Base-by-base conservation (phyloP, 495 filamentous ascomycete species). In the Tuber magnatum region DNA sequence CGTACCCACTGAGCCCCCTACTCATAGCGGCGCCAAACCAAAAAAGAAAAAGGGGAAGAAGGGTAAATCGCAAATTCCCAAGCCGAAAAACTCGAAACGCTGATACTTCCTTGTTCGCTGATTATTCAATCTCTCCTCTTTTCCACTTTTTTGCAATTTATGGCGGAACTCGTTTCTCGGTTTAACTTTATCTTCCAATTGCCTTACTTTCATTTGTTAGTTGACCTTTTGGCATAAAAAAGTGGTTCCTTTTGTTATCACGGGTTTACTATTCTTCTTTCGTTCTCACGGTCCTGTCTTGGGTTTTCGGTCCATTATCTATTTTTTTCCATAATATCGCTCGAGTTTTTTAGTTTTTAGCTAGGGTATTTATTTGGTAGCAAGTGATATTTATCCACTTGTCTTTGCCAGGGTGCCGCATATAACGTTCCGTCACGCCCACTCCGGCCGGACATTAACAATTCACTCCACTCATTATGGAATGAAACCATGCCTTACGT, bases 181-280 rank as follows among this genome's bases (percentile, higher is more conserved):
- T 8, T 65, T 32, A 10, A 65, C 18, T 65, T 65, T 65, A 32
- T 14, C 28, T 65, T 10, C 32, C 35, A 12, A 18, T 16, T 20
- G 14, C 71, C 72, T 75, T 41, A 46, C 42, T 78, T 46, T 61
- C n/a, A 74, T 69, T 79, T 70, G 41, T 42, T 51, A 40, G 73
- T 56, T 70, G 51, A 75, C 16, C 20, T 75, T 69, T 76, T 73
- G 44, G 69, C 70, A 71, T 61, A 75, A 68, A 73, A 79, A 79
- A 79, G 75, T 51, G 77, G 77, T 65, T 68, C 74, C 72, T 72
- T 39, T 72, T 65, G 70, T 79, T 51, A 78, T 68, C 40, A 48
- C 20, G 69, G 76, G 61, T 72, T 75, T 72, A n/a, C 12, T 48
- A 35, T 75, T 16, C 69, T 28, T 38, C 41, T 16, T 40, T 73